Evolutionary conservation across 306 rosid genomes (phyloP).

Genomic region (Prunus persica): Prunus_persica_NCBIv2 NC_034016.1:21181501-21182000

Average conservation of each 20-base stretch:
- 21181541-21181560: neutral
- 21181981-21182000: neutral
- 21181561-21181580: neutral
- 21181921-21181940: too few species aligned
- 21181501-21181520: too few species aligned
- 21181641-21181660: slow-evolving; percentile 90
- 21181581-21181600: neutral
- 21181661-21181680: slow-evolving; percentile 84
- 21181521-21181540: neutral
- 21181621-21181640: slow-evolving; percentile 38
- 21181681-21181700: slow-evolving; percentile 89
- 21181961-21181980: neutral
- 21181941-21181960: neutral
- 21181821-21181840: too few species aligned
- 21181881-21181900: too few species aligned
- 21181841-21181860: neutral
- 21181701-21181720: slow-evolving; percentile 64
- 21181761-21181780: neutral
- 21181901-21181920: too few species aligned
- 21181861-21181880: neutral
- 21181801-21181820: neutral
- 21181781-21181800: neutral
- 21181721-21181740: slow-evolving; percentile 92
- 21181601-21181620: neutral
- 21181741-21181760: neutral